Conservation (phyloP, 73 alveolate species). For the Paramecium sexaurelia region DNA sequence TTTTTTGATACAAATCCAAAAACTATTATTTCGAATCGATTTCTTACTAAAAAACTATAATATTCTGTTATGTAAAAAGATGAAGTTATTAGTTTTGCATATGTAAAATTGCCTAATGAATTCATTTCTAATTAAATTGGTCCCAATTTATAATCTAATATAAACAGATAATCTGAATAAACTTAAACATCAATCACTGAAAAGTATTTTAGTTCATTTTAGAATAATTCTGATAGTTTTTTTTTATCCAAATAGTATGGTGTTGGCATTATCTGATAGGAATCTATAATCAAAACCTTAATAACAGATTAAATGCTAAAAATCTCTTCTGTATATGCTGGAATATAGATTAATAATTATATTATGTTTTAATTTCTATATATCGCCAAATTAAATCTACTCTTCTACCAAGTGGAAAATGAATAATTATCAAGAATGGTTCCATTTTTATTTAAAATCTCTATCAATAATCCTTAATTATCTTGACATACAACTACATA, state of each 20-base stretch:
- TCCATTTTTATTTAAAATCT: neutral
- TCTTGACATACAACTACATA: neutral
- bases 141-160: neutral
- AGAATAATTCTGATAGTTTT: neutral
- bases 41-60: neutral
- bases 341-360: neutral
- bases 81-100: neutral
- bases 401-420: neutral
- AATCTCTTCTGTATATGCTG: neutral
- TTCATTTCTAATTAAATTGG: neutral
- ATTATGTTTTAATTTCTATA: neutral
- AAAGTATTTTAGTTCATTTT: conserved; percentile 6
- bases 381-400: neutral
- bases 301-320: neutral
- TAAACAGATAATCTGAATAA: neutral
- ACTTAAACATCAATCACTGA: neutral
- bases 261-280: neutral
- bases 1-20: neutral
- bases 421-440: neutral
- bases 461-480: neutral
- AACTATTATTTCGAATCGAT: neutral
- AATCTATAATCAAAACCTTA: neutral
- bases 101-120: neutral
- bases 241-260: neutral
- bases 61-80: neutral